Percentiles rank a stretch among this genome's conserved stretches.
Conservation (phyloP, 164 flowering plant genomes). For the Stephania japonica region DNA sequence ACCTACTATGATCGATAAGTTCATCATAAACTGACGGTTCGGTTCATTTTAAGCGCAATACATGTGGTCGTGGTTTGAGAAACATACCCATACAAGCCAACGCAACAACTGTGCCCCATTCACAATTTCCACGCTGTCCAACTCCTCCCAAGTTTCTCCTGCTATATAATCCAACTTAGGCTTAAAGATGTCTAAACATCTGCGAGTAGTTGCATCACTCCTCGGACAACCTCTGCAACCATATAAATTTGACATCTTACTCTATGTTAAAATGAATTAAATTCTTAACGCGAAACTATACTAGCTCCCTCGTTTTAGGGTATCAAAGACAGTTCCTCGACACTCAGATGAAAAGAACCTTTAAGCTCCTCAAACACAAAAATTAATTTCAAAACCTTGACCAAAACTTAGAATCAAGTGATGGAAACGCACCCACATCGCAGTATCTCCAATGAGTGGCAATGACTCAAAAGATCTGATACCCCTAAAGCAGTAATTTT, state of each 20-base stretch:
- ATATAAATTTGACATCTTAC: constrained; percentile 27
- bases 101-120: constrained; percentile 64
- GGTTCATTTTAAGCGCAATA: neutral
- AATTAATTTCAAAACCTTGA: no score
- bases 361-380: no score
- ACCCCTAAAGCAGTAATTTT: constrained; percentile 55
- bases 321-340: no score
- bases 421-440: constrained; percentile 71
- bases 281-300: no score
- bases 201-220: constrained; percentile 61
- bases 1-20: no score
- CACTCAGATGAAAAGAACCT: no score
- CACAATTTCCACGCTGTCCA: constrained; percentile 48
- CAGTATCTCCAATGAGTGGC: constrained; percentile 60
- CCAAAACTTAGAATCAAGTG: neutral
- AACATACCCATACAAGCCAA: constrained; percentile 93
- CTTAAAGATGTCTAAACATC: constrained; percentile 57
- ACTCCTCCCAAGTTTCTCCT: constrained; percentile 92
- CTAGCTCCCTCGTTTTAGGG: no score
- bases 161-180: constrained; percentile 56
- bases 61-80: neutral
- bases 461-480: constrained; percentile 50
- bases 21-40: neutral
- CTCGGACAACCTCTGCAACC: constrained; percentile 83
- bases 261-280: neutral